Conservation (phyloP, 805 yeast genomes). For the Monosporozyma siamensis region DNA sequence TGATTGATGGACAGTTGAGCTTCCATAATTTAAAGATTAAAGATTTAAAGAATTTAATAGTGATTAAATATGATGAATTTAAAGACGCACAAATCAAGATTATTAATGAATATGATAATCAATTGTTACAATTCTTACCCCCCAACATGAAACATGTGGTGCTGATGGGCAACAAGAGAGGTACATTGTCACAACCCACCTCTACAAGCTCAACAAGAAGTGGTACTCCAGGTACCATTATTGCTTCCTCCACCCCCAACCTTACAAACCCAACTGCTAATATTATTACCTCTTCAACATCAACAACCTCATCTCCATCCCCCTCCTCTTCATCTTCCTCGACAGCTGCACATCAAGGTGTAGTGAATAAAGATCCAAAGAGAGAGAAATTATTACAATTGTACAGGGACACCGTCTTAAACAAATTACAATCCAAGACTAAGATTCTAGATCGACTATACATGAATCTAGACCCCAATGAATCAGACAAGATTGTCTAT, state of each 20-base stretch:
- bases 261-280: too few species aligned
- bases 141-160: neutral
- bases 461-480: constrained; percentile 6
- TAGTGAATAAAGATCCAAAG: constrained; percentile 17
- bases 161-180: neutral
- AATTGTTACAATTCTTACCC: constrained; percentile 7
- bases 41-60: constrained; percentile 13
- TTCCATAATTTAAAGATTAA: constrained; percentile 24
- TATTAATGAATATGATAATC: constrained; percentile 16
- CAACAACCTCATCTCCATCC: constrained; percentile 5
- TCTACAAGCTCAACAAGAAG: neutral
- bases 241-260: too few species aligned
- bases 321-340: constrained; percentile 1
- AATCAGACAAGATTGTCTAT: constrained; percentile 7
- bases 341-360: constrained; percentile 2
- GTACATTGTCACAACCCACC: neutral
- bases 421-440: constrained; percentile 24
- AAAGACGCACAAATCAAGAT: constrained; percentile 10
- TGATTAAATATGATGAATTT: constrained; percentile 13
- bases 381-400: constrained; percentile 24
- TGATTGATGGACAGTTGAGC: constrained; percentile 28
- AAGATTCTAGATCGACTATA: constrained; percentile 17
- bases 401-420: constrained; percentile 27
- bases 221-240: neutral
- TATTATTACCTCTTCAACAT: too few species aligned